These are phyloP conservation scores for Tuctoria greenei DNA, from an alignment of 176 grass and related monocot genomes.

Conservation along the genomic window DNA sequence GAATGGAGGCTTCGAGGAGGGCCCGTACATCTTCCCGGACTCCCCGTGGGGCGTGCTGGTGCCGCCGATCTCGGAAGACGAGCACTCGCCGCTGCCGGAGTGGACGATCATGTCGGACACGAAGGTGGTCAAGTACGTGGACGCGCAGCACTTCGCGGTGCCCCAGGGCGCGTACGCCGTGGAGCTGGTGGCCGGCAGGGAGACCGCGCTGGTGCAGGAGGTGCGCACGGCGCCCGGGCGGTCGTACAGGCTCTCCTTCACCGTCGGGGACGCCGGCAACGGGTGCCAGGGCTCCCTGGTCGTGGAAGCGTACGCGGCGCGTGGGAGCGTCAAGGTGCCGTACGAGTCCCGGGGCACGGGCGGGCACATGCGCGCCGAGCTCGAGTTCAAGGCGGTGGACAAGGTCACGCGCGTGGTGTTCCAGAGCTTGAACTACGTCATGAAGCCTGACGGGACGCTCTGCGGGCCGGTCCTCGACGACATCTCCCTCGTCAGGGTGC, in stretches of 20 bases:
- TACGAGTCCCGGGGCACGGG: constrained; percentile 46
- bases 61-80: constrained; percentile 35
- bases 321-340: not conserved
- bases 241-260: constrained; percentile 49
- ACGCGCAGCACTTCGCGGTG: constrained; percentile 51
- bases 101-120: constrained; percentile 65
- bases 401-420: constrained; percentile 50
- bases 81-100: constrained; percentile 59
- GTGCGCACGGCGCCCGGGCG: constrained; percentile 33
- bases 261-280: constrained; percentile 48
- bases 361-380: constrained; percentile 32
- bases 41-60: constrained; percentile 54
- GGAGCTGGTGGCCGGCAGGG: constrained; percentile 59
- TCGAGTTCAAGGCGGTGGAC: constrained; percentile 38
- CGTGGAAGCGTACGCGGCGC: constrained; percentile 54
- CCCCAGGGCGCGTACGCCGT: constrained; percentile 52
- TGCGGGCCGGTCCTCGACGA: constrained; percentile 57
- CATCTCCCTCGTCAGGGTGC: constrained; percentile 36
- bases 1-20: constrained; percentile 63
- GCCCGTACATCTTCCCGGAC: constrained; percentile 45
- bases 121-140: constrained; percentile 54
- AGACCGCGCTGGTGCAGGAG: constrained; percentile 59
- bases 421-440: constrained; percentile 44
- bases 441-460: constrained; percentile 51
- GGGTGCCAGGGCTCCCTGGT: constrained; percentile 33